These are phyloP conservation scores for Aspergillus sp. DNA, from an alignment of 2,329 filamentous ascomycete genomes.

Conservation along the genomic window DNA sequence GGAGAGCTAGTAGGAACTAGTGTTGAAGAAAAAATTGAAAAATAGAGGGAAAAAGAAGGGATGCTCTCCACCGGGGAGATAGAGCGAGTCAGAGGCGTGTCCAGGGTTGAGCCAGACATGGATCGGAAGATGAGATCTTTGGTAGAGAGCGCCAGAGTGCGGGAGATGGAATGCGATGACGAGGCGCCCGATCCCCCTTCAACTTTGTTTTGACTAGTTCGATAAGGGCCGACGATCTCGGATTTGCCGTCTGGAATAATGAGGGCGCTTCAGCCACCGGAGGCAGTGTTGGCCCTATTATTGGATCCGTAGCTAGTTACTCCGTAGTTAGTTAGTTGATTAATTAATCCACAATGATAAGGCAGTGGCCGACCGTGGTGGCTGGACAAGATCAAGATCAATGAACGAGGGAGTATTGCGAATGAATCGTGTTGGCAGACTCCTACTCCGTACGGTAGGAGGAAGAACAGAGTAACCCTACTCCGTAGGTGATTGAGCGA, in stretches of 20 bases:
- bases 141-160: background rate
- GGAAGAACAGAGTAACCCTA: background rate
- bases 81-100: background rate
- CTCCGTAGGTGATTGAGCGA: no score
- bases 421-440: no score
- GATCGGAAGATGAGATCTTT: background rate
- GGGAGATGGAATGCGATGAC: background rate
- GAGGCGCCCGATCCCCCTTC: background rate
- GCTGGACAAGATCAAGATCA: background rate
- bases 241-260: background rate
- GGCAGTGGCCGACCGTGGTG: background rate
- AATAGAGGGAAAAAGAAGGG: background rate
- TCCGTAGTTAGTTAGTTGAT: no score
- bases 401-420: no score
- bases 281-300: no score
- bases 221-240: background rate
- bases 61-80: background rate
- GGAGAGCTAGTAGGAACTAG: background rate
- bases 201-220: background rate
- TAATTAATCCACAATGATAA: background rate
- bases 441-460: no score
- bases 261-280: background rate
- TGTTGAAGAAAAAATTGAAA: background rate
- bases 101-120: background rate
- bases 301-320: no score